Evolutionary conservation across 371 early-diverging fungal genomes (phyloP), one percentile per base, ranked within the genome.

Genomic region (Cokeromyces recurvatus): DNA sequence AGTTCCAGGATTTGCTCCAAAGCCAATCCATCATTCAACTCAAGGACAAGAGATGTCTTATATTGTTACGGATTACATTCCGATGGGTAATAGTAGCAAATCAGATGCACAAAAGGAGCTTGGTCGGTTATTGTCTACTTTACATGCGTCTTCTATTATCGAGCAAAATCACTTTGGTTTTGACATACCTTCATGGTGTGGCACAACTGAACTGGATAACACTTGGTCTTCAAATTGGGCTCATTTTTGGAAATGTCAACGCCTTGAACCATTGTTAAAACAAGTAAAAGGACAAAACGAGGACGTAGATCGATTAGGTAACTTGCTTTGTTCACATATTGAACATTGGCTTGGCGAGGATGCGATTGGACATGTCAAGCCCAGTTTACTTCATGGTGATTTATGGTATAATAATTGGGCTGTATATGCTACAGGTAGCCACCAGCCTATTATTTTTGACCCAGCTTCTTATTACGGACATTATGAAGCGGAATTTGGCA

Each of bases 401-500:
- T 24, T 68, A 11, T 66, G 62, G 68, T 55, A 51, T 43, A 68
- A 68, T 4, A 68, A 68, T 31, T 62, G 59, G 66, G 40, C 50
- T 2, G 51, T 55, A 17, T n/a, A 34, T 32, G 23, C 42, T 14
- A 8, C 11, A 8, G 17, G 44, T 24, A 47, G 40, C 1, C 27
- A 41, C 19, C 23, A 48, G 2, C 62, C 63, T 3, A 14, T 68
- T n/a, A 46, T 66, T 6, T 68, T 44, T 49, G 68, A 68, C 45
- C 67, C 66, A 12, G 59, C 68, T 1, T 41, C 55, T 1, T 68
- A 43, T 43, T 66, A 62, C 32, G 66, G 57, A 14, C 68, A 67
- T 41, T 46, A 51, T 37, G 68, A 68, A 38, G 41, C 47, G n/a
- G 68, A 68, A 35, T 36, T 66, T 20, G 55, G 67, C 4, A 68